phyloP scores from a whole-genome alignment of 495 filamentous ascomycete genomes.

The Hypoxylon fragiforme region DNA sequence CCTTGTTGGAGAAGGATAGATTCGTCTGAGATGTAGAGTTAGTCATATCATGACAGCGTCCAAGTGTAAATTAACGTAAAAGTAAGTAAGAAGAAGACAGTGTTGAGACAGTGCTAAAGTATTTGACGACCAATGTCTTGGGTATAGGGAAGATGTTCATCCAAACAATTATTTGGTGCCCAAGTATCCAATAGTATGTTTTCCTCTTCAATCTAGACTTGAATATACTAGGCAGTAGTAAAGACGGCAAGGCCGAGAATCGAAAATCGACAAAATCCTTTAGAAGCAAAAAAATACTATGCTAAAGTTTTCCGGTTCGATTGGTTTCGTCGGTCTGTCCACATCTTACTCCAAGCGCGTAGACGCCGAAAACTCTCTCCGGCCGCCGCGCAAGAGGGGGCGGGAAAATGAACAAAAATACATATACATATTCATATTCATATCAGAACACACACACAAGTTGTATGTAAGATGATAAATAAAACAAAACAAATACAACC shows the following conservation, averaged over 20 bases:
- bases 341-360: slow-evolving; percentile 21
- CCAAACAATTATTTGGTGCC: not conserved
- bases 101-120: not conserved
- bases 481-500: slow-evolving; percentile 4
- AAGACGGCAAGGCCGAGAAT: not conserved
- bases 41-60: slow-evolving; percentile 7
- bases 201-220: not conserved
- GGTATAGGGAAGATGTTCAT: not conserved
- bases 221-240: not conserved
- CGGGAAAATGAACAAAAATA: slow-evolving; percentile 20
- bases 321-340: slow-evolving; percentile 13
- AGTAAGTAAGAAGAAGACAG: not conserved
- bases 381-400: slow-evolving; percentile 22
- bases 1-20: slow-evolving; percentile 3
- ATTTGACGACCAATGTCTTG: not conserved
- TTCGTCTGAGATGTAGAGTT: slow-evolving; percentile 11
- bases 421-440: no score
- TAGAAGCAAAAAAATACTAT: no score
- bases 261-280: no score
- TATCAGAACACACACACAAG: no score
- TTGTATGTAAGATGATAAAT: slow-evolving; percentile 16
- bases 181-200: not conserved
- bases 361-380: slow-evolving; percentile 1
- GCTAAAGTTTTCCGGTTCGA: slow-evolving; percentile 11
- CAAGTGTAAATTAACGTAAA: not conserved